Evolutionary conservation across 768 basidiomycete genomes (phyloP), one percentile per base, ranked within the genome.

Genomic region (Solioccasus polychromus): DNA sequence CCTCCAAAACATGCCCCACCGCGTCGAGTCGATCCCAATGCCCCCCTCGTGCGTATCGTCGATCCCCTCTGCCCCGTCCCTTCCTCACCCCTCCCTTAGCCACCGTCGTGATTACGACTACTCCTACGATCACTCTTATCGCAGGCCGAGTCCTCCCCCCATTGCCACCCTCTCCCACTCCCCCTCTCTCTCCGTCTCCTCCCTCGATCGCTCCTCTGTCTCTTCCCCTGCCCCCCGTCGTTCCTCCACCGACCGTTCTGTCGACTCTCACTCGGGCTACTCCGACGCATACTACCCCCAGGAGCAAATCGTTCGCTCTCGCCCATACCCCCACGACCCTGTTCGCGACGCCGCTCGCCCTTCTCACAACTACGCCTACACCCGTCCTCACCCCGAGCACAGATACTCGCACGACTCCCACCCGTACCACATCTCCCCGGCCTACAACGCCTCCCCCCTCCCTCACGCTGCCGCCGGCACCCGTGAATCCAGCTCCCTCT

Each of bases 141-240:
- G 66, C 42, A 58, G 63, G 18, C 74, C 70, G 45, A 78, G 68
- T 43, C 79, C 71, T 26, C 77, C 70, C 2, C 77, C 72, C 48
- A 75, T 74, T 49, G 74, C 75, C 9, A 71, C 73, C 35, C 69
- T 72, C 49, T 67, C 79, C 20, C 77, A 79, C 58, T 85, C 83
- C 0, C 81, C 83, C 31, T 77, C 81, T 6, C 68, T 78, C 28
- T 82, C 79, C 9, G 72, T 76, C 28, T 78, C 79, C 35, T 80
- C 80, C 0, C 68, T 77, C 28, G 81, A 82, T 68, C 76, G 79
- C 57, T 77, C 78, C 35, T 75, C 78, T 26, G 74, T 78, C 35
- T 74, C 74, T n/a, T 79, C 81, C 1, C 80, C 84, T 7, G 78
- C 79, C 50, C 58, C 75, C 43, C 69, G 77, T 55, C 65, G 71